Evolutionary conservation across 495 filamentous ascomycete species (phyloP).

Genomic region (Mycothermus thermophilus): DNA sequence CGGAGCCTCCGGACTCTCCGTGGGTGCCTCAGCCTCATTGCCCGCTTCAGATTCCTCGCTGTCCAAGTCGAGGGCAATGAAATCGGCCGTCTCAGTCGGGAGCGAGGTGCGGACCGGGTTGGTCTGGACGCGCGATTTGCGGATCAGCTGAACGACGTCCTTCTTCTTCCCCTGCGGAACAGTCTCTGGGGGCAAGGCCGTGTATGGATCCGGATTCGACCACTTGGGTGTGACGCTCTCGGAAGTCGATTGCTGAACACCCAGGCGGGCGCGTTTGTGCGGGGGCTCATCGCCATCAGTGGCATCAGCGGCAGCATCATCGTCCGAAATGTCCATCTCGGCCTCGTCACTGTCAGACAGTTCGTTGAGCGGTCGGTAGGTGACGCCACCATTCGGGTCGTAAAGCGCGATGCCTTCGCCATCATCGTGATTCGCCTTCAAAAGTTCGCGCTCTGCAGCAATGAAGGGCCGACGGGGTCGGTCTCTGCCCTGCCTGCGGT

Average conservation of each 20-base stretch:
- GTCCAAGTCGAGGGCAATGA: constrained; percentile 64
- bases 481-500: not conserved
- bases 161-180: constrained; percentile 48
- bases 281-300: constrained; percentile 38
- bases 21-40: too few species aligned
- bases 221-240: constrained; percentile 51
- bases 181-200: constrained; percentile 60
- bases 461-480: constrained; percentile 12
- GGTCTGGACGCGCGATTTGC: constrained; percentile 57
- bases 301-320: constrained; percentile 44
- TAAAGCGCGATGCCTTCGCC: constrained; percentile 23
- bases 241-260: constrained; percentile 18
- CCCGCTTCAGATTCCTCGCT: constrained; percentile 14
- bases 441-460: constrained; percentile 27
- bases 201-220: constrained; percentile 93
- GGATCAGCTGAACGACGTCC: constrained; percentile 75
- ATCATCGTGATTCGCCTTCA: constrained; percentile 21
- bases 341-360: constrained; percentile 62
- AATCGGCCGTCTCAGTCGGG: constrained; percentile 51
- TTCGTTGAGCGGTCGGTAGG: constrained; percentile 38
- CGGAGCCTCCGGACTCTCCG: too few species aligned
- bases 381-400: constrained; percentile 23
- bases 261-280: constrained; percentile 31
- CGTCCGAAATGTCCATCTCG: constrained; percentile 46
- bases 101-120: constrained; percentile 39